Evolutionary conservation across 176 grass and related monocot genomes (phyloP), one percentile per base, ranked within the genome.

Genomic region (Avena insularis): DNA sequence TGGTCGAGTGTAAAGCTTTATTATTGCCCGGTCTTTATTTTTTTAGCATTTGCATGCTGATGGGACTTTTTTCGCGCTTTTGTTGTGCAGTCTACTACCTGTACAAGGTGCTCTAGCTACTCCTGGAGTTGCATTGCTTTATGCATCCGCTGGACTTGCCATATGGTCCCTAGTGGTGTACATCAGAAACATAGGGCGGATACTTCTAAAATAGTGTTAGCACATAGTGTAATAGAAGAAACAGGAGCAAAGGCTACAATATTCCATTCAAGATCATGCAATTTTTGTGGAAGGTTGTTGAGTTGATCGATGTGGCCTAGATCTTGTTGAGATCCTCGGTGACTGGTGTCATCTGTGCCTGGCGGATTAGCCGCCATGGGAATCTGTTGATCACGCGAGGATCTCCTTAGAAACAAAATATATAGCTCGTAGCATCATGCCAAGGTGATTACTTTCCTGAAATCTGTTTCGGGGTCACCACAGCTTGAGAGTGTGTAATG

Each of bases 151-250:
- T 71, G 91, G 92, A 79, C 97, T 96, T 84, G 97, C 97, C 27
- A 90, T 99, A 64, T 94, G 91, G 97, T 96, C 97, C 69, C 86
- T 99, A 65, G 92, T 89, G 82, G 94, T 97, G 71, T 99, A 97
- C 86, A 91, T 96, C 89, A 99, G 76, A 91, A 99, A 94, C 81
- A 97, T 99, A 91, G 93, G 90, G 92, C 88, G 78, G 88, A 90
- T 94, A 86, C 89, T 99, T 92, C 66, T 99, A 38, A 94, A 94
- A 86, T 94, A 94, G 89, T 67, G 56, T 27, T 91, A 91, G 78
- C 71, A 73, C 45, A 85, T 85, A 88, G 86, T 72, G 82, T 88
- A 63, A 82, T 91, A 88, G 86, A 88, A 88, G 82, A 85, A 91
- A 86, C 63, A 88, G 71, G 79, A 79, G 48, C 63, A 78, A 78